Percentiles rank a stretch among this genome's conserved stretches.
Evolutionary conservation across 75 land plant species (phyloP).

Genomic region (Picea glauca): DNA sequence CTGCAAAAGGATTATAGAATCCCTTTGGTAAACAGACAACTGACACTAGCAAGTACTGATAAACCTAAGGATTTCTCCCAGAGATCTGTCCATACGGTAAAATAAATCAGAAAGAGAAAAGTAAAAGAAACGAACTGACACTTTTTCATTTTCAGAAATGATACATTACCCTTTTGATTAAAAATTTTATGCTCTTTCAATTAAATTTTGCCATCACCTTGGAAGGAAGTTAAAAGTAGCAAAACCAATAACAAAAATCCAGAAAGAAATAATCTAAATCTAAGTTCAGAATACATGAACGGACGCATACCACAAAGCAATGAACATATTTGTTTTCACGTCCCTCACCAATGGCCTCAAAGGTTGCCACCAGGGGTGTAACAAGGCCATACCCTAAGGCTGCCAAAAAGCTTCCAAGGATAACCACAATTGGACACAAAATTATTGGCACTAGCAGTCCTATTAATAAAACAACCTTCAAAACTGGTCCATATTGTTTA

Average conservation of each 20-base stretch:
- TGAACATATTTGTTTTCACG: conserved; percentile 52
- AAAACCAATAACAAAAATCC: too few species aligned
- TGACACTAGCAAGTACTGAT: too few species aligned
- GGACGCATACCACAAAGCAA: conserved; percentile 50
- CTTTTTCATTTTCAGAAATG: too few species aligned
- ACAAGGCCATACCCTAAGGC: conserved; percentile 82
- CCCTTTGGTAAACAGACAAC: not conserved
- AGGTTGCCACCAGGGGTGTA: conserved; percentile 80
- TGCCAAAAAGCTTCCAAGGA: conserved; percentile 66
- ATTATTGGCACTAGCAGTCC: conserved; percentile 56
- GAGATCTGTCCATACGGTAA: too few species aligned
- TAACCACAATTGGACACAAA: conserved; percentile 48
- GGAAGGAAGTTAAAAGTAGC: too few species aligned
- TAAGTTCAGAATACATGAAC: conserved; percentile 1
- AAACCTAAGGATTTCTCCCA: too few species aligned
- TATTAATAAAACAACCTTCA: conserved; percentile 51
- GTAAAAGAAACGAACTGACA: too few species aligned
- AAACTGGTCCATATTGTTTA: conserved; percentile 55
- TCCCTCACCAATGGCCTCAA: conserved; percentile 78
- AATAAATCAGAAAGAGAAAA: too few species aligned
- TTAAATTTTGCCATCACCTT: too few species aligned
- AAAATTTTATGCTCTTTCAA: too few species aligned
- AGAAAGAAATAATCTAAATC: too few species aligned
- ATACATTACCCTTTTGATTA: too few species aligned
- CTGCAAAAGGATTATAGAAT: not conserved